Base-by-base conservation (phyloP, 1,284 basidiomycete species). In the Ustilago lituana region DNA sequence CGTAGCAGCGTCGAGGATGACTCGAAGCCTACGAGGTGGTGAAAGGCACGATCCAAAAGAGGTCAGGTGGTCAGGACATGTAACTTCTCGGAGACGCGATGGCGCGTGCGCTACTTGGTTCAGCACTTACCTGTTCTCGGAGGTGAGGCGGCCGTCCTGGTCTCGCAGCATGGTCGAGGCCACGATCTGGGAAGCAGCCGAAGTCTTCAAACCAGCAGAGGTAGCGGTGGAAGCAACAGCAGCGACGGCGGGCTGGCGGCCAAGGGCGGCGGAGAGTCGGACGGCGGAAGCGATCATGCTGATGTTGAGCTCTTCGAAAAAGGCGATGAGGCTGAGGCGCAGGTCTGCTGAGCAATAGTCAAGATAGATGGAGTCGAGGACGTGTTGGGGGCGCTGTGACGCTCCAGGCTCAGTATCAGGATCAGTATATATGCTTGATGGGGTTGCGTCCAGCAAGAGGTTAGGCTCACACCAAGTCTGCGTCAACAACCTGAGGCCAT, bases 131-230 rank as follows among this genome's bases (percentile, higher is more conserved):
- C 67, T 54, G 63, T 62, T 66, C 39, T 56, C 54, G 41, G 63
- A 66, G 54, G 55, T 62, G 19, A 71, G 43, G 15, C 68, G 68
- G 12, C 68, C 68, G 20, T 71, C 68, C 17, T 52, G 51, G 46
- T 59, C 59, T 36, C 63, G 51, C 19, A 64, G 22, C 11, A 53
- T 57, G 20, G 59, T 62, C 14, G 68, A 49, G 32, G 68, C 55
- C 41, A 48, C 43, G 45, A 63, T 31, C 33, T 59, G 51, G 2
- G 63, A 33, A 20, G 54, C 39, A 10, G 68, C 63, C 35, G 63
- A 71, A 47, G 68, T 66, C 59, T 62, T 66, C 55, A 71, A 52
- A 56, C 63, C 68, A 17, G 67, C 67, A 10, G 67, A 33, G 24
- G 46, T 54, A 12, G 67, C 51, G 27, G 59, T 54, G 35, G 66